Base-by-base conservation (phyloP, 2,329 filamentous ascomycete genomes). In the Drechslerella dactyloides region DNA sequence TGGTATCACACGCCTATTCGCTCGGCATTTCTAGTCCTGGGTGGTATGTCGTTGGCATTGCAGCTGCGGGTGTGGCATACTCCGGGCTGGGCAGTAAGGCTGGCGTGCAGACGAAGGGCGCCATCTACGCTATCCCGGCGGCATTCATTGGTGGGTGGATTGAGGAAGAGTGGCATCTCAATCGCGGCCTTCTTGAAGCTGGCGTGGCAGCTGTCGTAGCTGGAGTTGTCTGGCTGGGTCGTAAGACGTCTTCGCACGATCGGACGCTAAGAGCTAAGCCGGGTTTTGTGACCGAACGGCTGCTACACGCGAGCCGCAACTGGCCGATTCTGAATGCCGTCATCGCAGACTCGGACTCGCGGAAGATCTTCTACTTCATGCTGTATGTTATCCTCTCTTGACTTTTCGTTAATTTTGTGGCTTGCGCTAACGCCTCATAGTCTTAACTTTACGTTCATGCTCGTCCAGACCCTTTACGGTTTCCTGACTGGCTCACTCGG, bases 321-420 rank as follows among this genome's bases (percentile, higher is more conserved):
- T 91, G 89, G 78, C 93, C 93, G 0, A 83, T 97, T 35, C 77
- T 97, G 17, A 88, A 97, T 78, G 89, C 91, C 59, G 91, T 99
- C 68, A 81, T 99, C 76, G 86, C 88, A 13, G 93, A 97, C 77
- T 92, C 91, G 77, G 93, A 99, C 79, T 97, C 93, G 15, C 86
- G 94, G 68, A 87, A 93, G 50, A 97, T 99, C 74, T 96, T 96
- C 75, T 99, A 99, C 80, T 99, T 97, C 76, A 96, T 96, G 87
- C 85, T 84, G 90, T 96, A 83, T 78, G 88, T 60, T 40, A 7
- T 37, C 50, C 10, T 50, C 10, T 19, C 3, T n/a, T 13, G 2
- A 21, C 46, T 11, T 46, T 17, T 23, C 23, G 19, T n/a, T 8
- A 44, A 19, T 30, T 27, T 13, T 44, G 33, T 21, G 44, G 11